Evolutionary conservation across 306 rosid genomes (phyloP).

Genomic region (Ziziphus jujuba): DNA sequence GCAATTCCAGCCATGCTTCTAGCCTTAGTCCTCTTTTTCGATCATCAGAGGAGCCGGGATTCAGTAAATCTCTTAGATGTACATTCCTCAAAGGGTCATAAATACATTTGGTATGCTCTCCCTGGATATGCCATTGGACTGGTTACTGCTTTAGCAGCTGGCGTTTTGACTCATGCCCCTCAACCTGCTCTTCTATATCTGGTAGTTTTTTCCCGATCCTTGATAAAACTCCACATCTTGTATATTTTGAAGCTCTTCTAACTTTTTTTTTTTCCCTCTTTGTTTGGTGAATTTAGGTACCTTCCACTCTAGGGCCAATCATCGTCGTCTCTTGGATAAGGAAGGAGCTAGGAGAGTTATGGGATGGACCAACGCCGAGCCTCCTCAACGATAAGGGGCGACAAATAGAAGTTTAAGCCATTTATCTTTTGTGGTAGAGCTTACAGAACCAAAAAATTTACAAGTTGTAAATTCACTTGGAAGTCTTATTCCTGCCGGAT

Average conservation of each 20-base stretch:
- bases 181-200: slow-evolving; percentile 97
- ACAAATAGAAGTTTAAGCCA: slow-evolving; percentile 62
- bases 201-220: slow-evolving; percentile 42
- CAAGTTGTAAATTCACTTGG: slow-evolving; percentile 61
- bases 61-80: slow-evolving; percentile 65
- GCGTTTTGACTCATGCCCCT: slow-evolving; percentile 86
- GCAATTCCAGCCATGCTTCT: slow-evolving; percentile 97
- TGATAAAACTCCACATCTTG: background rate
- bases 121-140: slow-evolving; percentile 96
- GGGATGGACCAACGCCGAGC: slow-evolving; percentile 76
- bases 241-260: slow-evolving; percentile 2
- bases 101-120: slow-evolving; percentile 96
- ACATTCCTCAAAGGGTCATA: slow-evolving; percentile 86
- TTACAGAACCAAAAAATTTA: slow-evolving; percentile 23
- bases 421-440: slow-evolving; percentile 13
- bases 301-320: slow-evolving; percentile 92
- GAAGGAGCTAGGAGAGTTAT: slow-evolving; percentile 78
- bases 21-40: slow-evolving; percentile 93
- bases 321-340: slow-evolving; percentile 68
- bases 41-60: slow-evolving; percentile 76
- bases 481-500: slow-evolving; percentile 31
- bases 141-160: slow-evolving; percentile 87
- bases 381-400: slow-evolving; percentile 62
- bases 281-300: slow-evolving; percentile 62
- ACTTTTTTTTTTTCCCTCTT: background rate